These are phyloP conservation scores for Penicillium sp. DNA, from an alignment of 2,329 filamentous ascomycete species.

Conservation along the genomic window DNA sequence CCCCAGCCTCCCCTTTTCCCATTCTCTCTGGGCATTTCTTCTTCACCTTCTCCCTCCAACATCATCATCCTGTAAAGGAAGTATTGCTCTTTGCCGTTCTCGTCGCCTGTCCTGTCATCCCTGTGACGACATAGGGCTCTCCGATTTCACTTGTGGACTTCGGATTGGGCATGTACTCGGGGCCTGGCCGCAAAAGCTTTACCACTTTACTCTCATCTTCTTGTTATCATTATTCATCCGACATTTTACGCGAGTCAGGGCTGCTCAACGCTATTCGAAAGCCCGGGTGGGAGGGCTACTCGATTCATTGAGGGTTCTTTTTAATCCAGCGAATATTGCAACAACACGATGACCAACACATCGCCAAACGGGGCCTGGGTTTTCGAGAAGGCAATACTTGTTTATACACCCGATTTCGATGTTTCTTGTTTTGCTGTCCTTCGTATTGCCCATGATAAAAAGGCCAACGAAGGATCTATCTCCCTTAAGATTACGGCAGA, in stretches of 20 bases:
- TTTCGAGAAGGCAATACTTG: slow-evolving; percentile 21
- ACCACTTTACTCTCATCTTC: slow-evolving; percentile 6
- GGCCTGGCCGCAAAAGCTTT: slow-evolving; percentile 19
- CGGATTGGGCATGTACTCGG: slow-evolving; percentile 21
- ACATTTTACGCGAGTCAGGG: slow-evolving; percentile 23
- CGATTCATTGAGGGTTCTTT: slow-evolving; percentile 24
- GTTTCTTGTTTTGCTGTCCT: slow-evolving; percentile 16
- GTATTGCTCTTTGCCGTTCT: slow-evolving; percentile 19
- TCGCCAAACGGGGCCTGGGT: slow-evolving; percentile 14
- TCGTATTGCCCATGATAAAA: slow-evolving; percentile 20
- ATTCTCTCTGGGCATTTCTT: neutral
- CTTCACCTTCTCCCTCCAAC: neutral
- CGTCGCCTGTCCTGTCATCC: slow-evolving; percentile 22
- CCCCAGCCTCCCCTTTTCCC: too few relatives aligned
- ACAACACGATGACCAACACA: slow-evolving; percentile 16
- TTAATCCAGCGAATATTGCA: slow-evolving; percentile 13
- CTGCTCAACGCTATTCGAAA: slow-evolving; percentile 24
- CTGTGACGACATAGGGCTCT: slow-evolving; percentile 19
- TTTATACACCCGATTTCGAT: slow-evolving; percentile 13
- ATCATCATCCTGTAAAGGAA: neutral
- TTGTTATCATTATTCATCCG: slow-evolving; percentile 2
- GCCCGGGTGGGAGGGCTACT: slow-evolving; percentile 27
- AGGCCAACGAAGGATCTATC: slow-evolving; percentile 21
- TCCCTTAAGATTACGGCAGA: slow-evolving; percentile 17
- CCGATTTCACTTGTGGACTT: slow-evolving; percentile 16